Conservation (phyloP, 257 asterid species). For the Plantago major region DNA sequence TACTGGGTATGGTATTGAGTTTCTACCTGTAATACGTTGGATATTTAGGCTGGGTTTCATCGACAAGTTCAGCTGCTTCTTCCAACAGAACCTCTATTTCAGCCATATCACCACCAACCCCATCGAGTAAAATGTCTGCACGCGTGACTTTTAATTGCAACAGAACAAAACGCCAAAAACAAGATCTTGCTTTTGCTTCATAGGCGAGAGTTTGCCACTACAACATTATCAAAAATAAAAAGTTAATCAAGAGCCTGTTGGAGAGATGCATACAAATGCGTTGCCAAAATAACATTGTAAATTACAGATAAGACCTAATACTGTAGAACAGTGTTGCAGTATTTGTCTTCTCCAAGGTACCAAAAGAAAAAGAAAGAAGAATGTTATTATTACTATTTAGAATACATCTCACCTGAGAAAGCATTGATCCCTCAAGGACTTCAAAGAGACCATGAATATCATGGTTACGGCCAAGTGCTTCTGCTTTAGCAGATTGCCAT, state of each 20-base stretch:
- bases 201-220: constrained; percentile 90
- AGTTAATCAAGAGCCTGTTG: constrained; percentile 21
- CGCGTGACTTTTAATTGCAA: constrained; percentile 60
- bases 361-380: too few relatives aligned
- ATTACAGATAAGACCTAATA: constrained; percentile 8
- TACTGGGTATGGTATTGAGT: not conserved
- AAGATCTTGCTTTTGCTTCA: constrained; percentile 71
- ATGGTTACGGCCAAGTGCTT: constrained; percentile 87
- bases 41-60: constrained; percentile 67
- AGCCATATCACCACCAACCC: constrained; percentile 67
- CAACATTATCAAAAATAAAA: constrained; percentile 27
- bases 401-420: constrained; percentile 64
- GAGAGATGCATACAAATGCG: not conserved
- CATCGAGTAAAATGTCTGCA: constrained; percentile 69
- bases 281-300: constrained; percentile 1
- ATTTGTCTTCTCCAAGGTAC: not conserved
- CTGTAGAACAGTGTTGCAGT: constrained; percentile 9
- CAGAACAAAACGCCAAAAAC: constrained; percentile 94
- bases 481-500: constrained; percentile 89
- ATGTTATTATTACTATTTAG: constrained; percentile 1
- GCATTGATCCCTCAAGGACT: constrained; percentile 92
- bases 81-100: constrained; percentile 88
- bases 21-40: constrained; percentile 92
- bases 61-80: constrained; percentile 99
- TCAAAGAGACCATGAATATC: constrained; percentile 56